Conservation (phyloP, 1,284 basidiomycete genomes). For the Cutaneotrichosporon cavernicola region DNA sequence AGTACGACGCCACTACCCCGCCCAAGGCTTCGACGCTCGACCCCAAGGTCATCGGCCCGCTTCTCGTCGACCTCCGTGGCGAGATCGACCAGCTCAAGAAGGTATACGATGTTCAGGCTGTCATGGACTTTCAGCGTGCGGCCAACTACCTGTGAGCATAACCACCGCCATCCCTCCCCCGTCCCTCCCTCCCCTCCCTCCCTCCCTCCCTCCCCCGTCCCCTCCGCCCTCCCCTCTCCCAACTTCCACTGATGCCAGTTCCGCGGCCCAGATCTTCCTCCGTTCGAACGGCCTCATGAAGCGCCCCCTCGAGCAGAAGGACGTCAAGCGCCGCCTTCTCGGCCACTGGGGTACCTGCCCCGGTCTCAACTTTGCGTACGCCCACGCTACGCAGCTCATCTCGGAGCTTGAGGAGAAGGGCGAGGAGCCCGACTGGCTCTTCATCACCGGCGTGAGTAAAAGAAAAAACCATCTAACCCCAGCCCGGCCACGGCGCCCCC, state of each 20-base stretch:
- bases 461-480: conserved; percentile 26
- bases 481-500: conserved; percentile 77
- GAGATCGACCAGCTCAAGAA: conserved; percentile 27
- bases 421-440: conserved; percentile 54
- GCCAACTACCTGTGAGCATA: conserved; percentile 49
- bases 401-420: conserved; percentile 57
- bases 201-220: not conserved
- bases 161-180: too few species aligned
- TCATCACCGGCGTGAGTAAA: conserved; percentile 58
- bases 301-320: conserved; percentile 60
- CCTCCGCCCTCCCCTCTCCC: not conserved
- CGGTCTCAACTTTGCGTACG: conserved; percentile 73
- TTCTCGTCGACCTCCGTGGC: conserved; percentile 51
- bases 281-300: conserved; percentile 69
- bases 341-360: conserved; percentile 58
- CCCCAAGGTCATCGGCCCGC: conserved; percentile 39
- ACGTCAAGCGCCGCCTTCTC: conserved; percentile 76
- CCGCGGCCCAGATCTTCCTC: conserved; percentile 69
- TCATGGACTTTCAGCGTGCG: conserved; percentile 53
- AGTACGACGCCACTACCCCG: conserved; percentile 46
- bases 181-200: not conserved
- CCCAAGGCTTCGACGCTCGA: conserved; percentile 50
- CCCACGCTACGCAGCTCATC: conserved; percentile 75
- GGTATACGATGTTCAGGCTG: conserved; percentile 48
- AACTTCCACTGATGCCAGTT: conserved; percentile 15